Evolutionary conservation across 2,329 filamentous ascomycete genomes (phyloP), one percentile per base, ranked within the genome.

Genomic region (Ilyonectria sp.): DNA sequence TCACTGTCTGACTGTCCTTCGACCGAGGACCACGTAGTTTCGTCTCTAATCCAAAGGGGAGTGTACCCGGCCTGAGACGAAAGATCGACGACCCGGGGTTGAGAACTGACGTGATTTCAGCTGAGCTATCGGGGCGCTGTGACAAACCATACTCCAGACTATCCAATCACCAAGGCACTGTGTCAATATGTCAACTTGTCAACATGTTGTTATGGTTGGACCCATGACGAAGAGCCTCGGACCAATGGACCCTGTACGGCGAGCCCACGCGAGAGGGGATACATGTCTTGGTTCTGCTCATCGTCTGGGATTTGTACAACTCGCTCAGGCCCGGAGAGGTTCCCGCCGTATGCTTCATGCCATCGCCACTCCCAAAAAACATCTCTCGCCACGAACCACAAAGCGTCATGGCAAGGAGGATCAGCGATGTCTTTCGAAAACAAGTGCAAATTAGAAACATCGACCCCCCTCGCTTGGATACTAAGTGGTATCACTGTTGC

Each of bases 31-130:
- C 29, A 35, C n/a, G 53, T 62, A 61, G 50, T 58, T 46, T 57
- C 46, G 53, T 63, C 23, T 54, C 49, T 50, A 49, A 40, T 59
- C 33, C 47, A 62, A 64, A 57, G 52, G 31, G 44, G 26, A 67
- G 65, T 61, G 44, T 53, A 53, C 63, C 68, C 58, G 69, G 68
- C 66, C 66, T 63, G 37, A 67, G 69, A 67, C 66, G 57, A 37
- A 50, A 31, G 65, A 70, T 70, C 66, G 56, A 57, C 66, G 29
- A 26, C 65, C 62, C 40, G 37, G 47, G 55, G 49, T 44, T 44
- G 43, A 47, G 55, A 59, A 57, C 59, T 61, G 50, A 52, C 47
- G 59, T 69, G 62, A 69, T 57, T 57, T 61, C 64, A 63, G 59
- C 64, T 61, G 61, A 53, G 49, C 33, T 64, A 64, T 67, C 63